A percentile compares a stretch with the other conserved stretches of the same genome.
phyloP scores from a whole-genome alignment of 345 rosid genomes.

The Luvunga scandens region DNA sequence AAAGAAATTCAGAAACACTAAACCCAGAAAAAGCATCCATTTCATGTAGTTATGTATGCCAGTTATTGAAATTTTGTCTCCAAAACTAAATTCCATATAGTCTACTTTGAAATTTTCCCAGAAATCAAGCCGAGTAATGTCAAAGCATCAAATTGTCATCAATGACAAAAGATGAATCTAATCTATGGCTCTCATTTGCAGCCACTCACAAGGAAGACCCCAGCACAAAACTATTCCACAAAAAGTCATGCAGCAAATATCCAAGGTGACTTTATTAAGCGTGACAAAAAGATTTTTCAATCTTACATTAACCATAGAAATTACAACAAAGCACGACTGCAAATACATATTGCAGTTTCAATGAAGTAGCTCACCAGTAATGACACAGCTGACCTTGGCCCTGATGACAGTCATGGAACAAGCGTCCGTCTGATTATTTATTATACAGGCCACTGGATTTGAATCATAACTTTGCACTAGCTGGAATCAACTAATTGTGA shows the following conservation, averaged over 20 bases:
- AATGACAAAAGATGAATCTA: neutral
- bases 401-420: neutral
- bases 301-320: neutral
- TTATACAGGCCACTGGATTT: neutral
- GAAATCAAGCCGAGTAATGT: neutral
- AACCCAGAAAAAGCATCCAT: neutral
- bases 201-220: neutral
- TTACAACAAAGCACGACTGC: neutral
- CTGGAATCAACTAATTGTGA: neutral
- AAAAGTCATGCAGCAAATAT: neutral
- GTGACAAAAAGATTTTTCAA: neutral
- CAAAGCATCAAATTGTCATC: neutral
- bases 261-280: neutral
- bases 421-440: neutral
- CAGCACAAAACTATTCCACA: neutral
- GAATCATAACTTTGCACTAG: conserved; percentile 7
- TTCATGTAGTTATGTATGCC: neutral
- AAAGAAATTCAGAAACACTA: neutral
- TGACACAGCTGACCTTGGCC: neutral
- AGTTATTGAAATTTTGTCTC: too few relatives aligned
- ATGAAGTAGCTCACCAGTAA: neutral
- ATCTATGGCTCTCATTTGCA: neutral
- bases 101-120: neutral
- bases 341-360: neutral
- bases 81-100: too few relatives aligned